A percentile compares a stretch with the other conserved stretches of the same genome.
These are phyloP conservation scores for Fusarium albidum DNA, from an alignment of 2,329 filamentous ascomycete genomes.

Conservation along the genomic window DNA sequence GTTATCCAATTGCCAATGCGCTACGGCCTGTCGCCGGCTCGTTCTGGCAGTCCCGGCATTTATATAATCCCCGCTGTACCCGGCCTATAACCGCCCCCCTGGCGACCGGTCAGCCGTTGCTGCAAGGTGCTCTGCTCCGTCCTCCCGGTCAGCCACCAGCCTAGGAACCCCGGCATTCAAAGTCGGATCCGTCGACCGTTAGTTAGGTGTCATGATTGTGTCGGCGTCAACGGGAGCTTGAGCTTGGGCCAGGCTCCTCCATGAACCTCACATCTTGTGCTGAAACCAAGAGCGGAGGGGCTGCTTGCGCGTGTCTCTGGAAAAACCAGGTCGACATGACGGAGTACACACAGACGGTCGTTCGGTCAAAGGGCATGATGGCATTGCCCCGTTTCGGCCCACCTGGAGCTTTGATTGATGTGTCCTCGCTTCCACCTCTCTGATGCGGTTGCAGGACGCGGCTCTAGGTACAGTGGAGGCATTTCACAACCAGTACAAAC, in stretches of 20 bases:
- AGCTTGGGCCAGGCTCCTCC: conserved; percentile 12
- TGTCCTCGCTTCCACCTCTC: conserved; percentile 7
- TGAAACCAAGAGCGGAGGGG: conserved; percentile 30
- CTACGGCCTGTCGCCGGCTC: conserved; percentile 30
- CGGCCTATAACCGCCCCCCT: conserved; percentile 20
- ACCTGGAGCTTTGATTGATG: conserved; percentile 12
- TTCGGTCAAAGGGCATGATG: conserved; percentile 23
- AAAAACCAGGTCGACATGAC: conserved; percentile 14
- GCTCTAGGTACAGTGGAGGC: not conserved
- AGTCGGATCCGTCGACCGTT: conserved; percentile 26
- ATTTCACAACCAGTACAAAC: conserved; percentile 16
- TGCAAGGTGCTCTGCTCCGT: conserved; percentile 26
- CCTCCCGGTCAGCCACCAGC: conserved; percentile 19
- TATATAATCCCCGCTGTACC: conserved; percentile 16
- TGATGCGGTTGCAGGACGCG: conserved; percentile 4
- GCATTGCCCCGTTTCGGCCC: conserved; percentile 30
- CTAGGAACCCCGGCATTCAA: conserved; percentile 18
- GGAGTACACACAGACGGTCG: conserved; percentile 11
- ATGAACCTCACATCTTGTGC: conserved; percentile 20
- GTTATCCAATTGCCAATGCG: conserved; percentile 13
- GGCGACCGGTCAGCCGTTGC: conserved; percentile 22
- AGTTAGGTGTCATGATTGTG: conserved; percentile 26
- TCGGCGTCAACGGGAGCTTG: conserved; percentile 19
- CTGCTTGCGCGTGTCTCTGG: conserved; percentile 9
- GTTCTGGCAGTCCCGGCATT: conserved; percentile 30